Percentiles rank a stretch among this genome's conserved stretches.
Evolutionary conservation across 768 basidiomycete genomes (phyloP).

Genomic region (Fistulinella prunicolor): DNA sequence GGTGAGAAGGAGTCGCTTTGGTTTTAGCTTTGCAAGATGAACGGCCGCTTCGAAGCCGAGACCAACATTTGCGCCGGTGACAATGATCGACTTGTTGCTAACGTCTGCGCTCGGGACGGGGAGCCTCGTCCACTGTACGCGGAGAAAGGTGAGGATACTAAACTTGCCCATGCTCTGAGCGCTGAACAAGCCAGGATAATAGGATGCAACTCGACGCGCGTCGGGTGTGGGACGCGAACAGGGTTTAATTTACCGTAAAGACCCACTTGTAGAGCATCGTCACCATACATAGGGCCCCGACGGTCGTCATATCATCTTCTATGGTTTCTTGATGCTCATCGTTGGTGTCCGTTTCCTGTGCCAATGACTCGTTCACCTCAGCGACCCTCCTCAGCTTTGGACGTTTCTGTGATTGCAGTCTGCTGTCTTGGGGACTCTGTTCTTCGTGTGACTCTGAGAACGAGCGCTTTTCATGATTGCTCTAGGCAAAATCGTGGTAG

Average conservation of each 20-base stretch:
- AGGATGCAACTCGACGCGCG: no score
- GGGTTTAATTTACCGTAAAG: no score
- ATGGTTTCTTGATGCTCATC: constrained; percentile 22
- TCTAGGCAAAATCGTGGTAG: constrained; percentile 64
- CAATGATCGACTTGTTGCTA: constrained; percentile 22
- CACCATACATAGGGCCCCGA: no score
- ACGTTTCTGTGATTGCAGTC: constrained; percentile 15
- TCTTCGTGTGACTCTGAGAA: constrained; percentile 28
- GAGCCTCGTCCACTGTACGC: constrained; percentile 27
- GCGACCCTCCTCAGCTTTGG: constrained; percentile 15
- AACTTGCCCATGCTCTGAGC: constrained; percentile 31
- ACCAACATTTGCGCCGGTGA: constrained; percentile 29
- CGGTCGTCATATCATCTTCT: constrained; percentile 17
- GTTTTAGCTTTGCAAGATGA: constrained; percentile 23
- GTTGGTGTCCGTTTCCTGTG: constrained; percentile 17
- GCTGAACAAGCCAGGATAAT: no score
- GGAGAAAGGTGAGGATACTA: constrained; percentile 17
- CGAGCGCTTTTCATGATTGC: constrained; percentile 41
- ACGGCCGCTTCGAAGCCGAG: constrained; percentile 29
- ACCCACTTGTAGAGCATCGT: no score
- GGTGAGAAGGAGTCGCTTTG: constrained; percentile 23
- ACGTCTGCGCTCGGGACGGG: constrained; percentile 19
- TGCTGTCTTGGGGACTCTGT: constrained; percentile 19
- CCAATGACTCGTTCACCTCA: constrained; percentile 26
- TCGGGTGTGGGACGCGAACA: no score